A percentile compares a stretch with the other conserved stretches of the same genome.
These are phyloP conservation scores for Mycotypha africana DNA, from an alignment of 371 early-diverging fungal genomes.

Conservation along the genomic window DNA sequence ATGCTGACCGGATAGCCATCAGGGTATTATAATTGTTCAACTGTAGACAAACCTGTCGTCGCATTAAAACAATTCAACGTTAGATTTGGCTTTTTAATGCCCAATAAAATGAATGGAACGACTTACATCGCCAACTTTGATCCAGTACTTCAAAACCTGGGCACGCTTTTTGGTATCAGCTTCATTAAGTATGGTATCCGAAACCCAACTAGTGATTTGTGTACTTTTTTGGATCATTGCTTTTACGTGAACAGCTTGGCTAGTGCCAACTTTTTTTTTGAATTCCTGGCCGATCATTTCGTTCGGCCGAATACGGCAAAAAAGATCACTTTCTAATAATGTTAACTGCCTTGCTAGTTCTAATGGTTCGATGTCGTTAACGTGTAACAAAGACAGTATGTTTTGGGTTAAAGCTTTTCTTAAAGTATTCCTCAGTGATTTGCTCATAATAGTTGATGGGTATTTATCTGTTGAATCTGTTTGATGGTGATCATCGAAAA, in stretches of 20 bases:
- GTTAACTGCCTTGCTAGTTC: conserved; percentile 80
- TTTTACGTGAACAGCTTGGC: conserved; percentile 39
- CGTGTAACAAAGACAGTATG: conserved; percentile 22
- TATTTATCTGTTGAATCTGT: conserved; percentile 12
- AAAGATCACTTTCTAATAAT: conserved; percentile 54
- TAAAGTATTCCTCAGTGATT: conserved; percentile 28
- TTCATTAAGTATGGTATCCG: conserved; percentile 61
- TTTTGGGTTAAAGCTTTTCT: conserved; percentile 23
- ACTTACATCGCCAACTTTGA: conserved; percentile 57
- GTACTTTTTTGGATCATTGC: conserved; percentile 47
- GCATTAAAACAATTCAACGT: too few relatives aligned
- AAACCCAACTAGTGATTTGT: conserved; percentile 66
- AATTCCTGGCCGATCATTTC: conserved; percentile 63
- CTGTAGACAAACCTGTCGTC: conserved; percentile 45
- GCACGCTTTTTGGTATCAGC: conserved; percentile 63
- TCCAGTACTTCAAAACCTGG: conserved; percentile 62
- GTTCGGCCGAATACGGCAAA: conserved; percentile 55
- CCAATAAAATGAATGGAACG: too few relatives aligned
- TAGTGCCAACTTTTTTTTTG: conserved; percentile 47
- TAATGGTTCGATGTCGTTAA: conserved; percentile 66
- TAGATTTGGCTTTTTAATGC: too few relatives aligned
- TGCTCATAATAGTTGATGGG: conserved; percentile 23
- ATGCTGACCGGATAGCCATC: conserved; percentile 74
- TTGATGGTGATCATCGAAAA: conserved; percentile 28
- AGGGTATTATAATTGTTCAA: conserved; percentile 78